Evolutionary conservation across 257 asterid species (phyloP), one percentile per base, ranked within the genome.

Genomic region (Knoxia roxburghii): DNA sequence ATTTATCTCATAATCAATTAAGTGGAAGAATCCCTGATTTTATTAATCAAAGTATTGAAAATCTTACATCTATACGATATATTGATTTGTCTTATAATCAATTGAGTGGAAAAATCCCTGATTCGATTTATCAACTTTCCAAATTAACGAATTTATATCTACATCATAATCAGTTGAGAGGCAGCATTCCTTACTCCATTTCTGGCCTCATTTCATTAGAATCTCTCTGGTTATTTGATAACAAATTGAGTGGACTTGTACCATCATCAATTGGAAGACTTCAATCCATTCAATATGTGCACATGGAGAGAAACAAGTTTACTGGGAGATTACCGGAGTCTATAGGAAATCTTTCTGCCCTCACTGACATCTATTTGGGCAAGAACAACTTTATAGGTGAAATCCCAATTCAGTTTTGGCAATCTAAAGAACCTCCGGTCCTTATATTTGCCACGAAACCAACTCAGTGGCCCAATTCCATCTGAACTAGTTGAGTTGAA

Each of bases 111-210:
- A 53, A 24, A 65, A 76, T 89, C 32, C 96, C 96, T 1, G 51
- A 75, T 39, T 75, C 87, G 0, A 68, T 83, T 41, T 81, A 78
- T 8, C 26, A 45, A 12, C 83, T 89, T 1, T 67, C 86, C 37
- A 76, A 69, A 48, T 65, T 87, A 14, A 54, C 9, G 1, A 39
- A 13, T 0, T 67, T 87, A 23, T 64, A 60, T 68, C 78, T 85
- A 52, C 65, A 74, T 4, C 55, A 68, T 15, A 87, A 89, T 70
- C 33, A 23, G n/a, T 73, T 89, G 55, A 71, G 40, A 23, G 89
- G 90, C 21, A 68, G 18, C 20, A 82, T 89, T 73, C 95, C 95
- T 33, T 52, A 81, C 10, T 74, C 95, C 1, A 77, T 89, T 27
- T 68, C 70, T 2, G 72, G 66, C 15, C 87, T 89, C 12, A 48